phyloP scores from a whole-genome alignment of 306 rosid genomes.

The Cicer bijugum region DNA sequence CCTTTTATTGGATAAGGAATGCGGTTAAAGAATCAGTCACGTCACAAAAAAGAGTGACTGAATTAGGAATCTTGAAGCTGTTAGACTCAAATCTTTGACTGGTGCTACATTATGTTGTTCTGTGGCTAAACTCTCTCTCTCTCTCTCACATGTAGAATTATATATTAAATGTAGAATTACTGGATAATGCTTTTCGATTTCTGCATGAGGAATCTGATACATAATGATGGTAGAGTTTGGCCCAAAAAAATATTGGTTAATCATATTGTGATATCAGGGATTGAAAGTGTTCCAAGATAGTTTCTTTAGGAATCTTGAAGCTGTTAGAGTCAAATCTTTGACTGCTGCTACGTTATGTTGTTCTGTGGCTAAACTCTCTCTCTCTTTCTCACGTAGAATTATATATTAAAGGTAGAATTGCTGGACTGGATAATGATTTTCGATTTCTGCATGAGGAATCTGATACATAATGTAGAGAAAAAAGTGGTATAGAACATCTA shows the following conservation, averaged over 20 bases:
- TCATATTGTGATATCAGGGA: not conserved
- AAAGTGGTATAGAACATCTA: too few species aligned
- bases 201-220: not conserved
- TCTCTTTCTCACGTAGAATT: not conserved
- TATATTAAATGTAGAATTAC: not conserved
- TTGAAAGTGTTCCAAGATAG: slow-evolving; percentile 4
- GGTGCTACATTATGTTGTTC: not conserved
- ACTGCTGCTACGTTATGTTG: not conserved
- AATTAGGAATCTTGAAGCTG: too few species aligned
- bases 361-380: not conserved
- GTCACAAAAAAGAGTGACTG: slow-evolving; percentile 8
- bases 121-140: not conserved
- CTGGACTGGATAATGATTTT: slow-evolving; percentile 2
- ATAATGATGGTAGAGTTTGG: not conserved
- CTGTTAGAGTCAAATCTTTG: not conserved
- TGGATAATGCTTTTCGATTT: not conserved
- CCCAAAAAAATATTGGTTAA: not conserved
- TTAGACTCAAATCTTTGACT: slow-evolving; percentile 1
- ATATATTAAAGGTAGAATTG: not conserved
- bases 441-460: not conserved
- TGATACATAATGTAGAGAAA: not conserved
- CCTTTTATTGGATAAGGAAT: slow-evolving; percentile 36
- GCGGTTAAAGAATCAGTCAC: slow-evolving; percentile 9
- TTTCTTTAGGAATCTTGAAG: too few species aligned
- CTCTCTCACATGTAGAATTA: not conserved